phyloP scores from a whole-genome alignment of 1,284 basidiomycete species.

The Trichosporon coremiiforme region DNA sequence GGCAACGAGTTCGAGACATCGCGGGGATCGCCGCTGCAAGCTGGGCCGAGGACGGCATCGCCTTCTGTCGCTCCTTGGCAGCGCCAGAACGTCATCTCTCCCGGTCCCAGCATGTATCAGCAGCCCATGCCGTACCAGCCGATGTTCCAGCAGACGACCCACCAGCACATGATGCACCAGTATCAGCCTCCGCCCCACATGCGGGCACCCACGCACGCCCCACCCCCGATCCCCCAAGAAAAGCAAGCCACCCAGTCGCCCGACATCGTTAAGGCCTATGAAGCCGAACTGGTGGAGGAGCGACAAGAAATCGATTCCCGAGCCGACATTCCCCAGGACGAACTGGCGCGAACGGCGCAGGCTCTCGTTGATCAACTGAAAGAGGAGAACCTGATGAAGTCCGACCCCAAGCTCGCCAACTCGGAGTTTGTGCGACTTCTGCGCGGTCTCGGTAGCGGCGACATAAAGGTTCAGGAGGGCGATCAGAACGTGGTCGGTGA shows the following conservation, averaged over 20 bases:
- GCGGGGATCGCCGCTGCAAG: slow-evolving; percentile 19
- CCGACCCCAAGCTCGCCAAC: slow-evolving; percentile 78
- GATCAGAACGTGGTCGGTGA: slow-evolving; percentile 31
- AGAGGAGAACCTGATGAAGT: slow-evolving; percentile 56
- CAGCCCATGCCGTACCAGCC: slow-evolving; percentile 22
- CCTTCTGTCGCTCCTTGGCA: slow-evolving; percentile 32
- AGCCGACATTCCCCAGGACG: slow-evolving; percentile 57
- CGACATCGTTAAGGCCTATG: slow-evolving; percentile 11
- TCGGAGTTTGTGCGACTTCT: slow-evolving; percentile 87
- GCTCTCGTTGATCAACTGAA: slow-evolving; percentile 69
- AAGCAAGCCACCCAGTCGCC: slow-evolving; percentile 2
- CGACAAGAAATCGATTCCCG: slow-evolving; percentile 12
- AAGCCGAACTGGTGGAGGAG: slow-evolving; percentile 20
- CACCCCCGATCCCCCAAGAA: slow-evolving; percentile 14
- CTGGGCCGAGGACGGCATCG: slow-evolving; percentile 13
- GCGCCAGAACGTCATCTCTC: slow-evolving; percentile 16
- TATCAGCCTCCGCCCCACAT: slow-evolving; percentile 15
- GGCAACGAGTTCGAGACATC: slow-evolving; percentile 32
- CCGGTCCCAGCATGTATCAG: slow-evolving; percentile 24
- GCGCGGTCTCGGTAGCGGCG: slow-evolving; percentile 77
- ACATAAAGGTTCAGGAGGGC: slow-evolving; percentile 74
- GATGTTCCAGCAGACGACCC: slow-evolving; percentile 16
- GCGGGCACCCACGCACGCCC: slow-evolving; percentile 16
- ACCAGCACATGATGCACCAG: slow-evolving; percentile 21
- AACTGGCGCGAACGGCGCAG: slow-evolving; percentile 74